Conservation (phyloP, 2,329 filamentous ascomycete species). For the Chrysosphaeria jannelii region DNA sequence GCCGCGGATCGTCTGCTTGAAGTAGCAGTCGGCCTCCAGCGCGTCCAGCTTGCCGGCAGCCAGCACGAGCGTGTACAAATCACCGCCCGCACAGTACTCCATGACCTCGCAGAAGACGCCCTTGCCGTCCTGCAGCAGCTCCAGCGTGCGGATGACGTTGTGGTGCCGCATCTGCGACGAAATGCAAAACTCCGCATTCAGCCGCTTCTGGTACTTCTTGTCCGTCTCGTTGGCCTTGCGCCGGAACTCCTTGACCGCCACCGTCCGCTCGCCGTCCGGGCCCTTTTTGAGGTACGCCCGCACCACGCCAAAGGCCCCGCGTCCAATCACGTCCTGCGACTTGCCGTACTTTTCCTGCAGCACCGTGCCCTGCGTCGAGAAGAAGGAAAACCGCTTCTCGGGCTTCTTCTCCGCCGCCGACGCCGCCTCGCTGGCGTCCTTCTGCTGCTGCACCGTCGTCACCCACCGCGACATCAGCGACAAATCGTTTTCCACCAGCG, state of each 20-base stretch:
- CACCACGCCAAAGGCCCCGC: constrained; percentile 90
- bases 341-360: constrained; percentile 94
- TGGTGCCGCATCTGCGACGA: constrained; percentile 88
- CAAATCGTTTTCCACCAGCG: constrained; percentile 47
- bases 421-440: constrained; percentile 37
- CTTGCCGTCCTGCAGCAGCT: constrained; percentile 83
- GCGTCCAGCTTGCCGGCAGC: constrained; percentile 79
- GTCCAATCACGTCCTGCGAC: constrained; percentile 87
- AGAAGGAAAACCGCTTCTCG: constrained; percentile 3
- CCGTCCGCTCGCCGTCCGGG: constrained; percentile 71
- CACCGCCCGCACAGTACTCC: constrained; percentile 93
- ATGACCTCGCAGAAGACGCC: constrained; percentile 97
- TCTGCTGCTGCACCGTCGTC: constrained; percentile 69
- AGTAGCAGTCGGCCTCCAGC: constrained; percentile 84
- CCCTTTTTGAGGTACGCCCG: constrained; percentile 90
- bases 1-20: constrained; percentile 96
- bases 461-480: constrained; percentile 93
- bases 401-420: constrained; percentile 33
- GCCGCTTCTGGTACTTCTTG: constrained; percentile 90
- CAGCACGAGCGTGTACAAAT: constrained; percentile 79
- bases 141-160: constrained; percentile 92
- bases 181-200: constrained; percentile 95
- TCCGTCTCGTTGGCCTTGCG: constrained; percentile 78
- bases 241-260: constrained; percentile 94
- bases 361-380: constrained; percentile 1